Evolutionary conservation across 345 rosid genomes (phyloP), one percentile per base, ranked within the genome.

Genomic region (Punica granatum): DNA sequence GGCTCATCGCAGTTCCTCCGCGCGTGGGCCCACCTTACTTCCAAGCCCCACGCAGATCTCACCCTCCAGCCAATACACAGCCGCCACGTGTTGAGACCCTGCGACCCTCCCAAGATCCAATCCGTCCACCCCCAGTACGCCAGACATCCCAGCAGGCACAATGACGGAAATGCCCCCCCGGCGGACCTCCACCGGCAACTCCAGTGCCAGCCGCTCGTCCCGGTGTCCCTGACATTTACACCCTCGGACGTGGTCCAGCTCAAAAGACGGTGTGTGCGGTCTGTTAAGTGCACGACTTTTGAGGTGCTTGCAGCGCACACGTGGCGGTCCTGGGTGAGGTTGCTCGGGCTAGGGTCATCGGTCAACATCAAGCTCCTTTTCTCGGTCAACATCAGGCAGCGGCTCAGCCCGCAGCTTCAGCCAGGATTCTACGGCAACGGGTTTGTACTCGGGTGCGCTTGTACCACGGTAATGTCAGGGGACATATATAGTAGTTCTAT

Each of bases 361-460:
- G 76, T 78, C 51, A 31, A 23, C 62, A 84, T 86, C 48, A 93
- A 90, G 83, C 94, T 93, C 23, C 74, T 90, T 1, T 93, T 90
- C 84, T 90, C 98, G 0, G 85, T 87, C 54, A 90, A 85, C 60
- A 72, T 93, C 3, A 79, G 98, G 54, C 78, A 72, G 48, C 81
- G 65, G 61, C 25, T 90, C 9, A 63, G 41, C 67, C 97, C 98
- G 11, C 83, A 83, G 68, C 70, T 88, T 15, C 81, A 90, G 0
- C 67, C 71, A 39, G 97, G 98, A 65, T 93, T 83, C 77, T 90
- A 86, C 68, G 98, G 98, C 73, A 93, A 93, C 46, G 96, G 97
- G 8, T 90, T 93, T 41, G 87, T 89, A 12, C 81, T 93, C 1
- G 97, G 85, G 2, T 93, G 98, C 44, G 92, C 97, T 0, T 76